Evolutionary conservation across 2,329 filamentous ascomycete species (phyloP).

Genomic region (Xylariaceae sp.): DNA sequence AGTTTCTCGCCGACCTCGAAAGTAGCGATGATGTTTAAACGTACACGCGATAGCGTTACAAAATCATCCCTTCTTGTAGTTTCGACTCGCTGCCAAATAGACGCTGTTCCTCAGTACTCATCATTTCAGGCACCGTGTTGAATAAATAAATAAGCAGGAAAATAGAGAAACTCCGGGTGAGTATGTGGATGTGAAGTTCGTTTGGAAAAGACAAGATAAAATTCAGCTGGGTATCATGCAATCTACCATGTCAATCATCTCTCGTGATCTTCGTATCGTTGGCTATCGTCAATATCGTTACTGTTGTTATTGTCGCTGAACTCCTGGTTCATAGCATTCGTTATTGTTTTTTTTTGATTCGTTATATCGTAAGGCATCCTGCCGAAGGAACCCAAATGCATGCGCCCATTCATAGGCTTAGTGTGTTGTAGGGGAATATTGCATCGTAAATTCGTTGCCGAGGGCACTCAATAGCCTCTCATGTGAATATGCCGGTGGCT

Average conservation of each 20-base stretch:
- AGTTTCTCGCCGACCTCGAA: too few relatives aligned
- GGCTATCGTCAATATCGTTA: conserved; percentile 4
- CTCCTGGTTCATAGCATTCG: too few relatives aligned
- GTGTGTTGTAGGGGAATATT: neutral
- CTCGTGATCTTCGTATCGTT: conserved; percentile 2
- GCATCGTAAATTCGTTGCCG: neutral
- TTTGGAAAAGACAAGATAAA: neutral
- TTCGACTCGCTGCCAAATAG: too few relatives aligned
- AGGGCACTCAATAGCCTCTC: neutral
- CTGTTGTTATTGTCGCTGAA: neutral
- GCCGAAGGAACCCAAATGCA: neutral
- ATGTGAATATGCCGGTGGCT: neutral
- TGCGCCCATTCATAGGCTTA: neutral
- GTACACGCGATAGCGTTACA: too few relatives aligned
- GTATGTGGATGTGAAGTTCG: neutral
- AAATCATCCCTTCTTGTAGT: too few relatives aligned
- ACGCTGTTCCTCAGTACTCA: too few relatives aligned
- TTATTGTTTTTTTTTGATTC: neutral
- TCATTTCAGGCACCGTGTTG: too few relatives aligned
- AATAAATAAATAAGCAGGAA: neutral
- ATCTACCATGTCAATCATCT: conserved; percentile 12
- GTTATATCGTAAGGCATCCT: neutral
- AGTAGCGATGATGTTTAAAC: too few relatives aligned
- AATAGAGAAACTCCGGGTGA: neutral
- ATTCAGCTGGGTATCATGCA: conserved; percentile 25